Evolutionary conservation across 257 asterid genomes (phyloP), one percentile per base, ranked within the genome.

Genomic region (Fraxinus americana): DNA sequence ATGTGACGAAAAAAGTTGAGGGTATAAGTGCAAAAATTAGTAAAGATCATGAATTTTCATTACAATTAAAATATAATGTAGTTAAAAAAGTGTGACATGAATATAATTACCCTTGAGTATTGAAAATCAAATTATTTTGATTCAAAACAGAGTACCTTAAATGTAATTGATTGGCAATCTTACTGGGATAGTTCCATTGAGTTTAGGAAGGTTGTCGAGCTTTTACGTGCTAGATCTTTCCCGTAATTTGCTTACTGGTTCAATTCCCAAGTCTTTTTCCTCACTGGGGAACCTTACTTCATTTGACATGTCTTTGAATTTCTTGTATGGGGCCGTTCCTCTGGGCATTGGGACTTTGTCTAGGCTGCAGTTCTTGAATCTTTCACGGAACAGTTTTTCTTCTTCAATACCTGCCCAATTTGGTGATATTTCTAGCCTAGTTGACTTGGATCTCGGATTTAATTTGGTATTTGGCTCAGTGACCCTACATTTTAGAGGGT

Each of bases 321-420:
- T 25, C 76, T 80, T 89, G 72, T 76, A n/a, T n/a, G n/a, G n/a
- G n/a, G n/a, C n/a, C n/a, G n/a, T n/a, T n/a, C n/a, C n/a, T n/a
- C 73, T 83, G 19, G 81, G 69, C 25, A 75, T 90, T 79, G 94
- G 92, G 63, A 84, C 23, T 61, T 81, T 90, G 70, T 50, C 89
- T 4, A 78, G 43, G 79, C 77, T 90, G 86, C 81, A 79, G 74
- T 78, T 72, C 70, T 77, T 36, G 86, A 93, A 91, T 84, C 86
- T 95, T 70, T 93, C 99, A n/a, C 36, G 86, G 66, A 95, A 93
- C 48, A 41, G 14, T n/a, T 41, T 9, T 90, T 82, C 86, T 77
- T 86, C 94, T 75, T 76, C 71, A 7, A 80, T 88, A 68, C 94
- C 92, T 1, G 75, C 85, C 66, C 89, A 88, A 73, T 81, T 90